A percentile compares a stretch with the other conserved stretches of the same genome.
Evolutionary conservation across 495 filamentous ascomycete genomes (phyloP).

Genomic region (Aspergillus steynii): DNA sequence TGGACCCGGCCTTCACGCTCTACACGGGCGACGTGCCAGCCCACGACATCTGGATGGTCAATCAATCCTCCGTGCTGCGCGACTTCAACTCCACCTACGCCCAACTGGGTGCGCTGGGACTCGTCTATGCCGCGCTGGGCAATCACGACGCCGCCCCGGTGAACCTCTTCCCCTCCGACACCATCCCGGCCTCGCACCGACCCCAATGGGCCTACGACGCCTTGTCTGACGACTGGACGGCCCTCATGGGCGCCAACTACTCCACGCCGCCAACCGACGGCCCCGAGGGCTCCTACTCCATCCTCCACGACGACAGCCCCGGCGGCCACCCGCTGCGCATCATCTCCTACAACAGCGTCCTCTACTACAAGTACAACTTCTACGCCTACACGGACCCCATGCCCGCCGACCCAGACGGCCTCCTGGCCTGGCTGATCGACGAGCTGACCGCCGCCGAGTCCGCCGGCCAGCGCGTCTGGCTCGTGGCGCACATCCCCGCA

Average conservation of each 20-base stretch:
- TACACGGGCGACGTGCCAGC: constrained; percentile 34
- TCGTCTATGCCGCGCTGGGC: constrained; percentile 51
- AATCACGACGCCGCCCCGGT: constrained; percentile 58
- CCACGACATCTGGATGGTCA: constrained; percentile 31
- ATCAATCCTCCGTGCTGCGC: constrained; percentile 38
- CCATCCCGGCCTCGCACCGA: constrained; percentile 29
- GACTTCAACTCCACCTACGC: constrained; percentile 47
- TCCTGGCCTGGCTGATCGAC: constrained; percentile 50
- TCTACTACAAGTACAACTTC: constrained; percentile 59
- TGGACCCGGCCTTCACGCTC: constrained; percentile 30
- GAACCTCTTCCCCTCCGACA: constrained; percentile 48
- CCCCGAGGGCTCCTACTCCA: constrained; percentile 51
- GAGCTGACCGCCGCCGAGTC: constrained; percentile 53
- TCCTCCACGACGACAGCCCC: constrained; percentile 35
- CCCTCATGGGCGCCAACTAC: constrained; percentile 24
- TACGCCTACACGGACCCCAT: constrained; percentile 51
- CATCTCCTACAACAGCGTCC: constrained; percentile 58
- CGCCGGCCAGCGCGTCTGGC: constrained; percentile 52
- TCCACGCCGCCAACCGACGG: constrained; percentile 13
- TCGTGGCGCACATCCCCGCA: constrained; percentile 54
- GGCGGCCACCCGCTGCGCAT: constrained; percentile 44
- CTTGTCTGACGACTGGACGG: constrained; percentile 45
- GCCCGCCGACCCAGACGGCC: constrained; percentile 48
- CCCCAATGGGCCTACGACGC: constrained; percentile 55
- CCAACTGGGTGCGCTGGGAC: constrained; percentile 30